Percentiles rank a stretch among this genome's conserved stretches.
phyloP scores from a whole-genome alignment of 257 asterid species.

The Scutellaria barbata region DNA sequence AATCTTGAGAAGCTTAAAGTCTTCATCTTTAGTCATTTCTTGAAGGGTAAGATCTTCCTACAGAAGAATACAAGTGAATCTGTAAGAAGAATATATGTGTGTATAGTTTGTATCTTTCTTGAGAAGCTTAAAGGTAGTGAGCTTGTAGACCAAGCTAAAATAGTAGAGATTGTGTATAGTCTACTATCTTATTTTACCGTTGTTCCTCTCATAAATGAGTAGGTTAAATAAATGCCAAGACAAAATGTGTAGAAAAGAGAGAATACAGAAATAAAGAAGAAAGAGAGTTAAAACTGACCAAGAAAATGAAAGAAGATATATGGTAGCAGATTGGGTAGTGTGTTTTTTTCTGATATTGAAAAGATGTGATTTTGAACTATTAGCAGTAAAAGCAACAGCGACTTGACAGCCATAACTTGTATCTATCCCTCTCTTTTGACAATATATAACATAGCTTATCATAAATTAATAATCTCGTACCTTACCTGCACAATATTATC shows the following conservation, averaged over 20 bases:
- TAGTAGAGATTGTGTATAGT: slow-evolving; percentile 29
- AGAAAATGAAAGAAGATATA: slow-evolving; percentile 21
- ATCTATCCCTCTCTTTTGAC: slow-evolving; percentile 35
- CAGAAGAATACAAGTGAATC: slow-evolving; percentile 29
- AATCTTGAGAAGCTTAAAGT: slow-evolving; percentile 90
- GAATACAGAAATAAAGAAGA: not conserved
- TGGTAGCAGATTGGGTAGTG: slow-evolving; percentile 12
- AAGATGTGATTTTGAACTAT: slow-evolving; percentile 50
- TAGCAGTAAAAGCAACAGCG: slow-evolving; percentile 39
- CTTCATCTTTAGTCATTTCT: slow-evolving; percentile 84
- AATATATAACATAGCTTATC: too few species aligned
- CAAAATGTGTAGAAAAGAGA: slow-evolving; percentile 1
- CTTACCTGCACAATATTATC: too few species aligned
- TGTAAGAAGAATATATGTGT: not conserved
- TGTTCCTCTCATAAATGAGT: slow-evolving; percentile 1
- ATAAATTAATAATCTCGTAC: too few species aligned
- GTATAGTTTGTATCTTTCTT: too few species aligned
- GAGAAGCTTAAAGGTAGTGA: not conserved
- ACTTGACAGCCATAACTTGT: slow-evolving; percentile 57
- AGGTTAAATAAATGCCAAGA: slow-evolving; percentile 36
- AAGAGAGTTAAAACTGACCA: slow-evolving; percentile 22
- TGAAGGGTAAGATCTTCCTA: slow-evolving; percentile 38
- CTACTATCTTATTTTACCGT: slow-evolving; percentile 4
- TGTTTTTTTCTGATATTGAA: slow-evolving; percentile 38
- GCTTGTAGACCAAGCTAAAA: slow-evolving; percentile 24